Evolutionary conservation across 768 basidiomycete species (phyloP).

Genomic region (Serendipita indica): DNA sequence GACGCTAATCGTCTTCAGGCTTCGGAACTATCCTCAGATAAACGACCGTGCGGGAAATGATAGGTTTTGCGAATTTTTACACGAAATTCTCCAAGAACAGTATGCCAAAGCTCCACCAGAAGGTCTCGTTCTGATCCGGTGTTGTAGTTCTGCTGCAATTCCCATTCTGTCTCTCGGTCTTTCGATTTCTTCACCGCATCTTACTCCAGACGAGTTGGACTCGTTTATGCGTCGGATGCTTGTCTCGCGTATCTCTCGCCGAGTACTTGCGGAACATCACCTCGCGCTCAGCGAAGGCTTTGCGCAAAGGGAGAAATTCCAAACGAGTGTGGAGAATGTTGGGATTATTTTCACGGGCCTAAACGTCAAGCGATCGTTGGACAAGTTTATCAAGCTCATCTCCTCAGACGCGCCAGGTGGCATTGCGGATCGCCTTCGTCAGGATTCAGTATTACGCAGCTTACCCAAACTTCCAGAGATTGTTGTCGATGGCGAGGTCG

Average conservation of each 20-base stretch:
- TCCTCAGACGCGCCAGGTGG: neutral
- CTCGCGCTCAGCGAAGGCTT: slow-evolving; percentile 59
- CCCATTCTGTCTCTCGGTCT: slow-evolving; percentile 71
- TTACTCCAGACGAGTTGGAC: slow-evolving; percentile 65
- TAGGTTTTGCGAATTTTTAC: slow-evolving; percentile 59
- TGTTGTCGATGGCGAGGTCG: slow-evolving; percentile 53
- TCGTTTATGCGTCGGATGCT: slow-evolving; percentile 86
- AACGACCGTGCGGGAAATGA: slow-evolving; percentile 60
- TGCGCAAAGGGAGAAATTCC: slow-evolving; percentile 22
- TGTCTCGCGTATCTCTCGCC: slow-evolving; percentile 74
- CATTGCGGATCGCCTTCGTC: slow-evolving; percentile 3
- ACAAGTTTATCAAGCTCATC: slow-evolving; percentile 2
- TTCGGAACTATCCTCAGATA: slow-evolving; percentile 60
- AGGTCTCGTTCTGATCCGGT: neutral
- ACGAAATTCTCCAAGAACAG: slow-evolving; percentile 58
- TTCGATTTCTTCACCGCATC: slow-evolving; percentile 67
- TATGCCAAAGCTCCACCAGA: slow-evolving; percentile 25
- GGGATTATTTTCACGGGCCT: slow-evolving; percentile 75
- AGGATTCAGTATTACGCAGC: slow-evolving; percentile 11
- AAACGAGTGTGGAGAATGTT: slow-evolving; percentile 30
- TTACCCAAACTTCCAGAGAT: slow-evolving; percentile 37
- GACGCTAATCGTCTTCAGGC: slow-evolving; percentile 27
- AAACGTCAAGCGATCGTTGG: slow-evolving; percentile 31
- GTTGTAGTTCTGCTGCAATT: slow-evolving; percentile 51
- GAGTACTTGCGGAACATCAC: slow-evolving; percentile 82